Conservation (phyloP, 2,329 filamentous ascomycete genomes). For the Beauveria sp. region DNA sequence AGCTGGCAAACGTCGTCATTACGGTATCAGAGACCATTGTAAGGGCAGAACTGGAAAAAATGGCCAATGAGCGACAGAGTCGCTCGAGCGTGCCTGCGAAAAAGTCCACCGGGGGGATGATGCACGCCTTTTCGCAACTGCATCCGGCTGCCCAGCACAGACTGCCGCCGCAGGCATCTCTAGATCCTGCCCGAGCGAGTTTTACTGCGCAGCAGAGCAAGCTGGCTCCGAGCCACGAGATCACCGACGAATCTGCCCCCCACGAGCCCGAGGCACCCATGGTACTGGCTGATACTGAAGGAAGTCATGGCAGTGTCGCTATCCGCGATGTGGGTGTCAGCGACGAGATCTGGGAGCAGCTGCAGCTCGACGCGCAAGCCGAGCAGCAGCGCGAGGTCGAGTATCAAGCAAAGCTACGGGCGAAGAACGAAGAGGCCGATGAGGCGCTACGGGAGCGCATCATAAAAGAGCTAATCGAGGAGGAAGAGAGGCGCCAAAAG, state of each 20-base stretch:
- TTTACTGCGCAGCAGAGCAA: neutral
- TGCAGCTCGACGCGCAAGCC: conserved; percentile 40
- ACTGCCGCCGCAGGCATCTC: neutral
- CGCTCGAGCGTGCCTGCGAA: neutral
- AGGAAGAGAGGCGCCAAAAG: conserved; percentile 28
- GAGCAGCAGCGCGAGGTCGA: conserved; percentile 31
- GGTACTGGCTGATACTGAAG: conserved; percentile 16
- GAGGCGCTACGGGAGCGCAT: conserved; percentile 24
- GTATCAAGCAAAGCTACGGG: conserved; percentile 24
- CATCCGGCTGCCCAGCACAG: neutral
- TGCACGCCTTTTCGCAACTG: neutral
- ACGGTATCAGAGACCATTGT: neutral
- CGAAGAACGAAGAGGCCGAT: conserved; percentile 22
- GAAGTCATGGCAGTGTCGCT: neutral
- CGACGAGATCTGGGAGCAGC: conserved; percentile 54
- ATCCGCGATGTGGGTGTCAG: conserved; percentile 50
- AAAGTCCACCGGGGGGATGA: neutral
- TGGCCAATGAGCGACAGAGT: neutral
- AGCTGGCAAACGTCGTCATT: no score
- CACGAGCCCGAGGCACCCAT: no score
- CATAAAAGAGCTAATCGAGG: conserved; percentile 27
- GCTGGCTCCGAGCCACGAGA: no score
- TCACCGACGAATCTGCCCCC: neutral
- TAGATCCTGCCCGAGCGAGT: neutral
- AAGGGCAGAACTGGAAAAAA: neutral